phyloP scores from a whole-genome alignment of 371 early-diverging fungal species.

The Lichtheimia ornata region DNA sequence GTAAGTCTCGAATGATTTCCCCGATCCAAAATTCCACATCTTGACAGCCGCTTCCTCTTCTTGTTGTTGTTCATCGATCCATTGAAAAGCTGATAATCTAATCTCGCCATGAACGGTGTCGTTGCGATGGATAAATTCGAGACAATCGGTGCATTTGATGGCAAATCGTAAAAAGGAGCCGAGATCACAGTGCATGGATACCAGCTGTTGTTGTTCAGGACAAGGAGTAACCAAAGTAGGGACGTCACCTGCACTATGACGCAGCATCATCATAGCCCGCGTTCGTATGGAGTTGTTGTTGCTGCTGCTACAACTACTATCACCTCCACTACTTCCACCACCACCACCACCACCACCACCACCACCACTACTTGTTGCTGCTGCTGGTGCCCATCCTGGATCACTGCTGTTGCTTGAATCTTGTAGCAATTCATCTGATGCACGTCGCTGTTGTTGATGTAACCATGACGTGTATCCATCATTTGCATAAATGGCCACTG shows the following conservation, averaged over 20 bases:
- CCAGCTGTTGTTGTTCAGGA: conserved; percentile 7
- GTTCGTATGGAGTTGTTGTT: background rate
- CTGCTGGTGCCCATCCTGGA: background rate
- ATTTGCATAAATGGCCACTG: conserved; percentile 38
- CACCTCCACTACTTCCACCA: background rate
- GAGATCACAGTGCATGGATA: conserved; percentile 25
- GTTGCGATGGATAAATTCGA: conserved; percentile 50
- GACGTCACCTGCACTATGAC: background rate
- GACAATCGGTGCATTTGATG: conserved; percentile 43
- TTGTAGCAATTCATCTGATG: background rate
- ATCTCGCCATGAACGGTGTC: conserved; percentile 45
- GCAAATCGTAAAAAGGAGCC: conserved; percentile 47
- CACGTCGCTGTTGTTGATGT: conserved; percentile 12
- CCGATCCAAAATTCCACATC: conserved; percentile 43
- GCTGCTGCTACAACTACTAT: background rate
- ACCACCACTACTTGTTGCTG: background rate
- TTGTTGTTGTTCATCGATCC: conserved; percentile 30
- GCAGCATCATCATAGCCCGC: too few relatives aligned
- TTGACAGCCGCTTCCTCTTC: conserved; percentile 34
- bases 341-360: background rate
- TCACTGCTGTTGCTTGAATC: background rate
- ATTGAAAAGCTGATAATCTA: conserved; percentile 38
- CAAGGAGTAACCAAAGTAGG: too few relatives aligned
- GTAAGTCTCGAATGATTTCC: conserved; percentile 39
- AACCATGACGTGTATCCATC: conserved; percentile 20